Percentiles rank a stretch among this genome's conserved stretches.
Conservation (phyloP, 768 basidiomycete species). For the Amanita fuliginea region DNA sequence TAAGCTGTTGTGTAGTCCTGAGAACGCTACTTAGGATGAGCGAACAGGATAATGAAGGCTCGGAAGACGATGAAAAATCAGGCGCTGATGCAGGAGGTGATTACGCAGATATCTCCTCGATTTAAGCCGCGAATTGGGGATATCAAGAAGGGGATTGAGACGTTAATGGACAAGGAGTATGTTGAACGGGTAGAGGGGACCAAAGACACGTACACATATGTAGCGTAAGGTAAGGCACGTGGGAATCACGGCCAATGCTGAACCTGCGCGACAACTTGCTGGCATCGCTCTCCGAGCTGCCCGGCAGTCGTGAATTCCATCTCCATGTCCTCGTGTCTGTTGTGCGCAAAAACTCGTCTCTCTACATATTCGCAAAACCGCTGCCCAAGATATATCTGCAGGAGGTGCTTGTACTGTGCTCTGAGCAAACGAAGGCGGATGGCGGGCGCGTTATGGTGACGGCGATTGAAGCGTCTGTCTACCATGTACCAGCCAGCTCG, state of each 20-base stretch:
- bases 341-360: constrained; percentile 49
- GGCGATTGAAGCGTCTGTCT: constrained; percentile 72
- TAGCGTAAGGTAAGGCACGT: constrained; percentile 38
- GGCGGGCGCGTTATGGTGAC: constrained; percentile 54
- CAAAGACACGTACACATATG: constrained; percentile 77
- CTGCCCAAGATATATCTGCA: constrained; percentile 60
- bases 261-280: constrained; percentile 56
- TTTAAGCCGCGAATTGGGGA: constrained; percentile 92
- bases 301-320: constrained; percentile 64
- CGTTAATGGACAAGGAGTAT: constrained; percentile 95
- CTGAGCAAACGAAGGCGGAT: constrained; percentile 42
- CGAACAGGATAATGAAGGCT: constrained; percentile 85
- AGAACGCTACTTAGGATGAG: constrained; percentile 4
- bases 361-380: constrained; percentile 69
- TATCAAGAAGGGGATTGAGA: constrained; percentile 95
- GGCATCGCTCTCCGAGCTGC: constrained; percentile 38
- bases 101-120: constrained; percentile 76
- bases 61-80: constrained; percentile 95
- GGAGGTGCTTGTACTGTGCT: constrained; percentile 67
- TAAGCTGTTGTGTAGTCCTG: background rate
- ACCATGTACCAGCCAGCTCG: constrained; percentile 58
- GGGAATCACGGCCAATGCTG: constrained; percentile 11
- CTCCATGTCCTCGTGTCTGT: constrained; percentile 64
- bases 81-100: constrained; percentile 79
- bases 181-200: constrained; percentile 87